These are phyloP conservation scores for Leucosporidium creatinivorum DNA, from an alignment of 768 basidiomycete genomes.

Conservation along the genomic window DNA sequence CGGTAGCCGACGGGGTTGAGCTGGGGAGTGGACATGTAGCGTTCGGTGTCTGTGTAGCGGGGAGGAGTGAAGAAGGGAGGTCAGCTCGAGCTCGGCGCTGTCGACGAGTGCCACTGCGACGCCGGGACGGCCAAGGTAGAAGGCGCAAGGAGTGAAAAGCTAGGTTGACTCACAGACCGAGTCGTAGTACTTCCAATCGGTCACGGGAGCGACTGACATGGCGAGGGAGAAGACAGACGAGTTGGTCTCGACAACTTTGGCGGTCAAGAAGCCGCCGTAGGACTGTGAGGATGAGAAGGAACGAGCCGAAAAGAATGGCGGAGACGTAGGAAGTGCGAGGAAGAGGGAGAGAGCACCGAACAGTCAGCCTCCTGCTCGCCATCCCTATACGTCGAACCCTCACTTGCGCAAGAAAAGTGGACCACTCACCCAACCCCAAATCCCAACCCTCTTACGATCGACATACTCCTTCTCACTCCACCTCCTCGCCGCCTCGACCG, in stretches of 20 bases:
- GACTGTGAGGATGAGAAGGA: constrained; percentile 50
- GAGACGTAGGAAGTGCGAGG: neutral
- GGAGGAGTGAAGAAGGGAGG: neutral
- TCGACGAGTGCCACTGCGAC: too few relatives aligned
- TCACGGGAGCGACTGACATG: constrained; percentile 89
- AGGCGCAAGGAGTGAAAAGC: too few relatives aligned
- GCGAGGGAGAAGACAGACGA: constrained; percentile 83
- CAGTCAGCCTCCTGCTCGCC: neutral
- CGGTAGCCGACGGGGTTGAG: constrained; percentile 80
- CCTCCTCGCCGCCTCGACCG: constrained; percentile 72
- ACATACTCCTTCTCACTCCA: neutral
- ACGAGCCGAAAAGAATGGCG: neutral
- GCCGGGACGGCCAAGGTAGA: too few relatives aligned
- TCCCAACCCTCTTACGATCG: constrained; percentile 63
- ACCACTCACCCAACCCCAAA: constrained; percentile 89
- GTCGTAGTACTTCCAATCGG: constrained; percentile 50
- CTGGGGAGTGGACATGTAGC: constrained; percentile 83
- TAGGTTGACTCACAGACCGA: constrained; percentile 60
- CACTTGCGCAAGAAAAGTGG: neutral
- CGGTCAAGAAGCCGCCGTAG: constrained; percentile 92
- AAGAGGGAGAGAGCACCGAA: neutral
- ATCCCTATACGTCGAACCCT: neutral
- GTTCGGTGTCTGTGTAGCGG: constrained; percentile 60
- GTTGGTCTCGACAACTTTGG: constrained; percentile 83
- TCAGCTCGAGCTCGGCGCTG: neutral